Percentiles rank a stretch among this genome's conserved stretches.
These are phyloP conservation scores for Arthrobotrys sinensis DNA, from an alignment of 2,329 filamentous ascomycete species.

Conservation along the genomic window DNA sequence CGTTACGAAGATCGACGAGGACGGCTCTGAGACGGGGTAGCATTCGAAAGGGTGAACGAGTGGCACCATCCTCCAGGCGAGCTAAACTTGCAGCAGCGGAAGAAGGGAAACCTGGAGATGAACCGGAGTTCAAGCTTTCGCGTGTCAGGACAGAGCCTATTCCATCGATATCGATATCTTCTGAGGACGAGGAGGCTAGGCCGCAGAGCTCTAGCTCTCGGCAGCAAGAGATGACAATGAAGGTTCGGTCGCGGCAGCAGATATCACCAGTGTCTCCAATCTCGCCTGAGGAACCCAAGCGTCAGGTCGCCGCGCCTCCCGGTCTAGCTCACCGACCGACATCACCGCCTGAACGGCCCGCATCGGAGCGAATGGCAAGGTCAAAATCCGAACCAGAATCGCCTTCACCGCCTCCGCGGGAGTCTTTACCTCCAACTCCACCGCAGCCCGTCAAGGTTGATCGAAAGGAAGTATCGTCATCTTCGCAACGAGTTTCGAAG, in stretches of 20 bases:
- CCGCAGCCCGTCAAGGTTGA: constrained; percentile 15
- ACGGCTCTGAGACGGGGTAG: constrained; percentile 94
- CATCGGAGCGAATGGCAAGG: constrained; percentile 48
- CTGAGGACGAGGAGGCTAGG: constrained; percentile 30
- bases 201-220: constrained; percentile 28
- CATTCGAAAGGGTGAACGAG: constrained; percentile 82
- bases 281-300: constrained; percentile 36
- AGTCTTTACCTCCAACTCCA: constrained; percentile 22
- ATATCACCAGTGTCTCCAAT: constrained; percentile 20
- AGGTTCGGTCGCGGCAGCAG: constrained; percentile 6
- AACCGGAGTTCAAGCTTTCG: constrained; percentile 71
- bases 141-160: constrained; percentile 81
- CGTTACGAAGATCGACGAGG: constrained; percentile 87
- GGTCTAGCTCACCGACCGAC: constrained; percentile 37
- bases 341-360: constrained; percentile 44
- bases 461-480: constrained; percentile 41
- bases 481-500: constrained; percentile 23
- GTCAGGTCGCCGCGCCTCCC: constrained; percentile 12
- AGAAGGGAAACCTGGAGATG: constrained; percentile 65
- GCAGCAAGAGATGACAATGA: constrained; percentile 21
- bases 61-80: constrained; percentile 74
- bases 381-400: constrained; percentile 51
- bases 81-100: constrained; percentile 68
- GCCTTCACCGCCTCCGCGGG: constrained; percentile 24
- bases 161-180: constrained; percentile 65